Evolutionary conservation across 768 basidiomycete species (phyloP).

Genomic region (Pleurotus tuber-regium): DNA sequence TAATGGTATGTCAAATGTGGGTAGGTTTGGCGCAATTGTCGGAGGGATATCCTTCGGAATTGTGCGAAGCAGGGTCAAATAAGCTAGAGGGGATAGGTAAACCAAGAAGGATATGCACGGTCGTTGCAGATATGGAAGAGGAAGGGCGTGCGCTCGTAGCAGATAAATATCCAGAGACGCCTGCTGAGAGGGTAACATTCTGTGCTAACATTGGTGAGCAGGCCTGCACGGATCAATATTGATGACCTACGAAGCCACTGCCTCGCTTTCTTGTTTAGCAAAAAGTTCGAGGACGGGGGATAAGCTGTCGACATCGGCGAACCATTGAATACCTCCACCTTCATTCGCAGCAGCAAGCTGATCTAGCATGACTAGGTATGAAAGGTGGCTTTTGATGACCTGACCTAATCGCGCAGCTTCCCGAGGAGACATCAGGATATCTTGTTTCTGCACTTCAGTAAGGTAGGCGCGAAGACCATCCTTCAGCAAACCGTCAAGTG

Average conservation of each 20-base stretch:
- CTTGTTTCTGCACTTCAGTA: constrained; percentile 55
- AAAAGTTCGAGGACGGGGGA: constrained; percentile 46
- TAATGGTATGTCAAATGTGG: constrained; percentile 50
- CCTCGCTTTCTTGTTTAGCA: constrained; percentile 51
- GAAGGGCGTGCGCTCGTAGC: constrained; percentile 60
- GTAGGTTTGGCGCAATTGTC: constrained; percentile 24
- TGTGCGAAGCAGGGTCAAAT: constrained; percentile 56
- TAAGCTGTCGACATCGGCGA: constrained; percentile 60
- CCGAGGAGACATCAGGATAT: constrained; percentile 46
- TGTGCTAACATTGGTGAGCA: constrained; percentile 16
- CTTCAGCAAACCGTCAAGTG: constrained; percentile 63
- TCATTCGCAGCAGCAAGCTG: constrained; percentile 59
- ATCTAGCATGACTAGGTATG: constrained; percentile 73
- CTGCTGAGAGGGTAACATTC: constrained; percentile 33
- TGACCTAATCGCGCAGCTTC: constrained; percentile 49
- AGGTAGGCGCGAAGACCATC: constrained; percentile 56
- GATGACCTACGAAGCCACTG: constrained; percentile 49
- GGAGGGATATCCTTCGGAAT: constrained; percentile 17
- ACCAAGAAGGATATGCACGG: constrained; percentile 74
- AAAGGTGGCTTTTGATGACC: constrained; percentile 52
- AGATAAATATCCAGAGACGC: constrained; percentile 74
- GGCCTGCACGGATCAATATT: background rate
- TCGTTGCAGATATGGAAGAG: constrained; percentile 66
- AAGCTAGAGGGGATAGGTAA: constrained; percentile 66
- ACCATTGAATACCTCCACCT: constrained; percentile 71